A percentile compares a stretch with the other conserved stretches of the same genome.
Conservation (phyloP, 352 stramenopile genomes). For the Elongisporangium prolatum region DNA sequence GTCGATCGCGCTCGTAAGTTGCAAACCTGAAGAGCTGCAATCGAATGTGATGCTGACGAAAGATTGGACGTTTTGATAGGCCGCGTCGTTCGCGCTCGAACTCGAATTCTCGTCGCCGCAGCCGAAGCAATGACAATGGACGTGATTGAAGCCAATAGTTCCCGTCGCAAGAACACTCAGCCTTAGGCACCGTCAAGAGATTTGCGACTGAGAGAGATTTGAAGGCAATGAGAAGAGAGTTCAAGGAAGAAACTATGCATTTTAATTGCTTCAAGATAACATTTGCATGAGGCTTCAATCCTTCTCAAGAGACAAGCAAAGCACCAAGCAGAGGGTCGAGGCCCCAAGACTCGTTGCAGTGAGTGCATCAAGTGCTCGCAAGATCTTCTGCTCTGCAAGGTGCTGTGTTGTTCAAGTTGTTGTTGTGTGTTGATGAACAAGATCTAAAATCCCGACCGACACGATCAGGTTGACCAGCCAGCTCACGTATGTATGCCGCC, state of each 20-base stretch:
- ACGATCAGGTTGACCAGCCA: background rate
- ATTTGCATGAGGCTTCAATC: conserved; percentile 33
- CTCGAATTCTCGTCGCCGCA: background rate
- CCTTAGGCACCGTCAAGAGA: background rate
- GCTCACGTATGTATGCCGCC: background rate
- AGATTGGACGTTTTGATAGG: background rate
- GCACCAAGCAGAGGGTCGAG: conserved; percentile 4
- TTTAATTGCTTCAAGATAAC: conserved; percentile 49
- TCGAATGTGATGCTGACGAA: background rate
- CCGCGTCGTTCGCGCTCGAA: background rate
- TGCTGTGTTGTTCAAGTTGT: background rate
- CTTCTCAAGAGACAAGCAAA: background rate
- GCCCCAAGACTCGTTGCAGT: conserved; percentile 2
- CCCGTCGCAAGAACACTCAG: background rate
- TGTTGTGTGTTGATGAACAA: background rate
- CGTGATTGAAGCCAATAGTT: background rate
- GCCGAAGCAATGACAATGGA: background rate
- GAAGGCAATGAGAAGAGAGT: conserved; percentile 6
- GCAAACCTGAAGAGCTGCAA: background rate
- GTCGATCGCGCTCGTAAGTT: background rate
- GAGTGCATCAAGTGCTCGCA: background rate
- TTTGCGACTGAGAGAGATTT: conserved; percentile 2
- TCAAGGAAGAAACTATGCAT: conserved; percentile 26
- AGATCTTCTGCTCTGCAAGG: background rate
- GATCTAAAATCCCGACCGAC: background rate